Base-by-base conservation (phyloP, 495 filamentous ascomycete species). In the Oleoguttula mirabilis region DNA sequence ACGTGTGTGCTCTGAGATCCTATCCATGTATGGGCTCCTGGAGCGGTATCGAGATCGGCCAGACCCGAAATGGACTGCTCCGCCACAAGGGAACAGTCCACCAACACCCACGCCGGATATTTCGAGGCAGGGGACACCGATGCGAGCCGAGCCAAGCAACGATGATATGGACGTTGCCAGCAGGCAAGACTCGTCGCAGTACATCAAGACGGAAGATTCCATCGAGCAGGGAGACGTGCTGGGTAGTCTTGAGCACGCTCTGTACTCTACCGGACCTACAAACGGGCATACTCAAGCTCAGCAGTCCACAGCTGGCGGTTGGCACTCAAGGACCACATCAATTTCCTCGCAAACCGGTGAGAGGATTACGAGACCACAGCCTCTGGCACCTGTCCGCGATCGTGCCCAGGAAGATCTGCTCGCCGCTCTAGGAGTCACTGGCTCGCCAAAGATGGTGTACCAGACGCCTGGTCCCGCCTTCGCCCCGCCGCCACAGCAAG, bases 361-460 rank as follows among this genome's bases (percentile, higher is more conserved):
- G 21, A 21, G 34, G 2, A 21, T 28, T 16, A 41, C 28, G 3
- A 36, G 33, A 12, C 48, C 42, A 12, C 30, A 24, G 14, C 34
- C 47, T 5, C 30, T 51, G 4, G 23, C 24, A 17, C 47, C 45
- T 2, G 30, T 48, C 25, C 28, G 47, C 20, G 54, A 57, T 39
- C 31, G 47, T 4, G 45, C 44, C 21, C 60, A 65, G 41, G 62
- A 65, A 44, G 59, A 60, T 31, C 48, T 63, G 16, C 52, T 63
- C 22, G 59, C 59, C 3, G 43, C 42, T 28, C 36, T 63, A 22
- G 60, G 62, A 20, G 60, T 63, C 10, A 63, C 58, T 5, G 62
- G 62, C 10, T 53, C 52, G 8, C 60, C 62, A 12, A 63, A 62
- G 41, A 47, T 56, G 20, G 52, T 55, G 15, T 63, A 49, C 40